A percentile compares a stretch with the other conserved stretches of the same genome.
Conservation (phyloP, 208 protist species). For the Leishmania major region DNA sequence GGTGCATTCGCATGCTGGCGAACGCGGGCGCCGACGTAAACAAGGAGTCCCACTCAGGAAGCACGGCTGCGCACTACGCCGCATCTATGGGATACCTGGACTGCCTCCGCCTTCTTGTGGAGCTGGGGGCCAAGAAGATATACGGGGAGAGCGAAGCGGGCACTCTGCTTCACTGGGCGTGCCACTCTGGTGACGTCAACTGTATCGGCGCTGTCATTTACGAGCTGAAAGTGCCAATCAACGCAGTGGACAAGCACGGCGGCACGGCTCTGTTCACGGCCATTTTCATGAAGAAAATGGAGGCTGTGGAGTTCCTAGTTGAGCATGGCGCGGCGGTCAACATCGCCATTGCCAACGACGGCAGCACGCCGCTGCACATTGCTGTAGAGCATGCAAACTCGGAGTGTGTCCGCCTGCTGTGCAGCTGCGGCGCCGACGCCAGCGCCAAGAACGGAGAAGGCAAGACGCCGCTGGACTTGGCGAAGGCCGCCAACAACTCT, state of each 20-base stretch:
- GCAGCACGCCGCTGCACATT: conserved; percentile 86
- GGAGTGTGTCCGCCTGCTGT: conserved; percentile 74
- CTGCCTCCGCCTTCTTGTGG: conserved; percentile 61
- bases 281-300: conserved; percentile 80
- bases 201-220: conserved; percentile 81
- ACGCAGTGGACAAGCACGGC: conserved; percentile 76
- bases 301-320: conserved; percentile 84
- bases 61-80: conserved; percentile 80
- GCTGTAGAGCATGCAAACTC: conserved; percentile 77
- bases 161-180: conserved; percentile 87
- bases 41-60: conserved; percentile 50
- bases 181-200: conserved; percentile 76
- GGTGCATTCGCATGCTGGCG: conserved; percentile 60
- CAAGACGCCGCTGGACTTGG: conserved; percentile 59
- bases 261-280: conserved; percentile 87
- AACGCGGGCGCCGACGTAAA: conserved; percentile 78
- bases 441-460: conserved; percentile 63
- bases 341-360: conserved; percentile 56
- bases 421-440: conserved; percentile 70
- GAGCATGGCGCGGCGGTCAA: conserved; percentile 82
- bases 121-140: conserved; percentile 57
- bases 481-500: conserved; percentile 43
- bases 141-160: conserved; percentile 65
- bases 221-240: conserved; percentile 75
- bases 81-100: conserved; percentile 79